Percentiles rank a stretch among this genome's conserved stretches.
phyloP scores from a whole-genome alignment of 768 basidiomycete genomes.

The Mycena alexandri region DNA sequence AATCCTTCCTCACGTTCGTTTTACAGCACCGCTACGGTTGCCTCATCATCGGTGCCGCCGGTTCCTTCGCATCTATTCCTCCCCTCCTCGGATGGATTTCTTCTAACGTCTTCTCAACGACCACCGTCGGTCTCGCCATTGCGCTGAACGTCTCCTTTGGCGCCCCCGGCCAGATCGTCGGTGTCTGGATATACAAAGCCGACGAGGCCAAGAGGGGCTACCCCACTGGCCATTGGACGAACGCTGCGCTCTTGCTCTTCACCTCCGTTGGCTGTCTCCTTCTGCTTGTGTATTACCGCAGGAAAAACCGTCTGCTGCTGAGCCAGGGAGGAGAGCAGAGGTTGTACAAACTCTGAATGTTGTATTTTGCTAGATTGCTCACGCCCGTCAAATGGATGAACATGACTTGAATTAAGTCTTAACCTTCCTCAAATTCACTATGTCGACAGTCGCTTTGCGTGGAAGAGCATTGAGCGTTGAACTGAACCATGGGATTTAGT shows the following conservation, averaged over 20 bases:
- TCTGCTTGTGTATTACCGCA: slow-evolving; percentile 23
- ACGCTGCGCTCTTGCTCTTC: slow-evolving; percentile 46
- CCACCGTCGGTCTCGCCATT: slow-evolving; percentile 41
- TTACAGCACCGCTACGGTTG: slow-evolving; percentile 44
- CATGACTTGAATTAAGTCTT: too few relatives aligned
- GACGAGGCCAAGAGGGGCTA: slow-evolving; percentile 45
- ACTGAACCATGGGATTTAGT: too few relatives aligned
- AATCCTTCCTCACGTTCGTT: not conserved
- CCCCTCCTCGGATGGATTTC: slow-evolving; percentile 53
- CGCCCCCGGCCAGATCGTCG: slow-evolving; percentile 52
- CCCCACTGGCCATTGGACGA: slow-evolving; percentile 52
- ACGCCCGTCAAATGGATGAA: too few relatives aligned
- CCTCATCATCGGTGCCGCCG: slow-evolving; percentile 47
- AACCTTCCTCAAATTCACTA: too few relatives aligned
- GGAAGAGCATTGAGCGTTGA: too few relatives aligned
- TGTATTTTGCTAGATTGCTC: too few relatives aligned
- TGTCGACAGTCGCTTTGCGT: too few relatives aligned
- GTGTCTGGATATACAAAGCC: slow-evolving; percentile 41
- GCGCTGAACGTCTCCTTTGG: slow-evolving; percentile 50
- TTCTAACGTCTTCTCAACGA: slow-evolving; percentile 48
- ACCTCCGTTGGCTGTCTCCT: slow-evolving; percentile 21
- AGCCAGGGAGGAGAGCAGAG: slow-evolving; percentile 12
- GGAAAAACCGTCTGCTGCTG: slow-evolving; percentile 1
- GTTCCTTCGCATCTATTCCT: slow-evolving; percentile 49
- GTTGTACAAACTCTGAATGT: not conserved